phyloP scores from a whole-genome alignment of 352 stramenopile genomes.

The Phytopythium chamaehyphon region DNA sequence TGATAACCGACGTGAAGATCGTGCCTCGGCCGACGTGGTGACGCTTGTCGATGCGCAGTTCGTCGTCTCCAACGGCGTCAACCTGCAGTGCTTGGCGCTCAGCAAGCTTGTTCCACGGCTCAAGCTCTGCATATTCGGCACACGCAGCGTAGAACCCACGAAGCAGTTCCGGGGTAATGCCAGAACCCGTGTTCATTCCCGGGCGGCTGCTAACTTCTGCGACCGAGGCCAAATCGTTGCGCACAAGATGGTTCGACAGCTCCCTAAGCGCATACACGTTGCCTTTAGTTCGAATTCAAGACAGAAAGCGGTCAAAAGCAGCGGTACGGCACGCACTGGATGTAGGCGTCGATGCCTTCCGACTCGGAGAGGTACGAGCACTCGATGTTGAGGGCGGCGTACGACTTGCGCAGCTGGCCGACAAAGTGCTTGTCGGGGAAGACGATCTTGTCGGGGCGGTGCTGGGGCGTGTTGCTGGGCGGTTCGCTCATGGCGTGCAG shows the following conservation, averaged over 20 bases:
- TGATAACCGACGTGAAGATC: slow-evolving; percentile 75
- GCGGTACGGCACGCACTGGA: slow-evolving; percentile 41
- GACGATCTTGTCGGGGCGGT: slow-evolving; percentile 81
- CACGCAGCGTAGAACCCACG: slow-evolving; percentile 60
- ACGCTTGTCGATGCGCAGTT: slow-evolving; percentile 58
- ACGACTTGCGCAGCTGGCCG: slow-evolving; percentile 72
- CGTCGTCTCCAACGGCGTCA: slow-evolving; percentile 52
- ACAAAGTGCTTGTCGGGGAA: slow-evolving; percentile 82
- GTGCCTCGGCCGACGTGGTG: slow-evolving; percentile 51
- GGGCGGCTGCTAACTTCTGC: slow-evolving; percentile 72
- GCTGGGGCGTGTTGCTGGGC: slow-evolving; percentile 63
- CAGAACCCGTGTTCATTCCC: slow-evolving; percentile 48
- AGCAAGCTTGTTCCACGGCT: slow-evolving; percentile 63
- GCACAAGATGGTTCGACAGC: slow-evolving; percentile 73
- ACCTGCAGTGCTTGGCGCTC: slow-evolving; percentile 82
- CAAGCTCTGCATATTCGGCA: slow-evolving; percentile 52
- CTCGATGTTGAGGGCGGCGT: slow-evolving; percentile 69
- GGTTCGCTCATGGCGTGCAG: slow-evolving; percentile 77
- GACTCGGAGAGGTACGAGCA: slow-evolving; percentile 85
- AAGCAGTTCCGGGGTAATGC: slow-evolving; percentile 55
- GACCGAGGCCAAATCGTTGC: slow-evolving; percentile 78
- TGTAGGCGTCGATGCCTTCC: slow-evolving; percentile 80
- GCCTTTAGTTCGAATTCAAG: background rate
- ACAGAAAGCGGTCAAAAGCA: background rate
- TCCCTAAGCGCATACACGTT: slow-evolving; percentile 27